These are phyloP conservation scores for Cavenderia fasciculata DNA, from an alignment of 78 protist genomes.

Conservation along the genomic window DNA sequence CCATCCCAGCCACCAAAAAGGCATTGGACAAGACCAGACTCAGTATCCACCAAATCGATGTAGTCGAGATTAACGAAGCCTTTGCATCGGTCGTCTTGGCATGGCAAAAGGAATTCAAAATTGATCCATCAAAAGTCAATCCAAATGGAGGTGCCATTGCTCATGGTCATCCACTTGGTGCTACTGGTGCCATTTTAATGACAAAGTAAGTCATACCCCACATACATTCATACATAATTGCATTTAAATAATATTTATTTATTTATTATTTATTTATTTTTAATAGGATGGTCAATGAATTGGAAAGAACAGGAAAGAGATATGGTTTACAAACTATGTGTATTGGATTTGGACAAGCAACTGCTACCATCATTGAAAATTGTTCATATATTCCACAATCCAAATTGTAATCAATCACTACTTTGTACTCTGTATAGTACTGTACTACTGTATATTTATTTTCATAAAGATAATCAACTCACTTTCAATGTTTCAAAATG, in stretches of 20 bases:
- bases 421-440: too few species aligned
- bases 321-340: conserved; percentile 91
- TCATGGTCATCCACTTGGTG: conserved; percentile 98
- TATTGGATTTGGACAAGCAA: conserved; percentile 90
- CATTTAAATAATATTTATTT: too few species aligned
- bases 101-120: conserved; percentile 82
- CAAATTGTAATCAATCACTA: too few species aligned
- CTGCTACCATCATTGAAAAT: conserved; percentile 86
- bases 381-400: conserved; percentile 30
- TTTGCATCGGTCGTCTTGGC: conserved; percentile 95
- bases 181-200: conserved; percentile 89
- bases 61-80: conserved; percentile 96
- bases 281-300: conserved; percentile 84
- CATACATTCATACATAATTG: too few species aligned
- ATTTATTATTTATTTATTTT: too few species aligned
- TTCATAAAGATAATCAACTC: too few species aligned
- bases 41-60: conserved; percentile 66
- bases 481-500: too few species aligned
- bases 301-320: conserved; percentile 79
- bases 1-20: conserved; percentile 87
- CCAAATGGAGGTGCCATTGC: conserved; percentile 98
- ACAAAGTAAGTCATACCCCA: too few species aligned
- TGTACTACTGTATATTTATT: too few species aligned
- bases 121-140: conserved; percentile 89
- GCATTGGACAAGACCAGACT: conserved; percentile 63